A percentile compares a stretch with the other conserved stretches of the same genome.
Conservation (phyloP, 2,329 filamentous ascomycete species). For the Beauveria pseudobassiana region DNA sequence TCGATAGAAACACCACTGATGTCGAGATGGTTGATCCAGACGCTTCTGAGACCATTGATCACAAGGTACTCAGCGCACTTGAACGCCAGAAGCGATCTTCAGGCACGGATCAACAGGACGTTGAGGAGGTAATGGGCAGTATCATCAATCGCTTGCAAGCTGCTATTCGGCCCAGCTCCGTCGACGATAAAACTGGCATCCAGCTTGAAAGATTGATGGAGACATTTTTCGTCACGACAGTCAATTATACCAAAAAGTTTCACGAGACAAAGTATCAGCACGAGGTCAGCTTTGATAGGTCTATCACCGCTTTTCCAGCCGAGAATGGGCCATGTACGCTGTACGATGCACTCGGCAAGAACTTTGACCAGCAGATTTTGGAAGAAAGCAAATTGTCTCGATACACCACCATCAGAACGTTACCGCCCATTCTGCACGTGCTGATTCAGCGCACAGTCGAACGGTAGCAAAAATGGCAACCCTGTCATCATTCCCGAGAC, state of each 20-base stretch:
- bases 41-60: conserved; percentile 33
- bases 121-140: conserved; percentile 90
- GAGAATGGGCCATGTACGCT: conserved; percentile 50
- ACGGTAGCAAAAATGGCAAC: conserved; percentile 67
- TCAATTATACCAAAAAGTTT: conserved; percentile 51
- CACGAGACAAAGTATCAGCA: conserved; percentile 32
- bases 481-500: conserved; percentile 72
- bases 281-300: conserved; percentile 51
- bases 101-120: conserved; percentile 76
- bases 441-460: conserved; percentile 78
- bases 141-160: conserved; percentile 86
- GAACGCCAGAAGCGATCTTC: conserved; percentile 39
- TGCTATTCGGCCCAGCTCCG: conserved; percentile 67
- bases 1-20: conserved; percentile 15
- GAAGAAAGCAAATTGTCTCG: conserved; percentile 54
- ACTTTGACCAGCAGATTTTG: conserved; percentile 74
- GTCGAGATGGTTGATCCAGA: conserved; percentile 24
- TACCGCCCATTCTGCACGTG: conserved; percentile 82
- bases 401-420: conserved; percentile 64
- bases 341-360: conserved; percentile 76
- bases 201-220: conserved; percentile 76
- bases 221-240: conserved; percentile 55
- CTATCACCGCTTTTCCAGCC: conserved; percentile 53
- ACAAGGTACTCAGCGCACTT: conserved; percentile 37
- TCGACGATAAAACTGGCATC: conserved; percentile 56